Evolutionary conservation across 2,329 filamentous ascomycete species (phyloP).

Genomic region (Diaporthe ilicicola): DNA sequence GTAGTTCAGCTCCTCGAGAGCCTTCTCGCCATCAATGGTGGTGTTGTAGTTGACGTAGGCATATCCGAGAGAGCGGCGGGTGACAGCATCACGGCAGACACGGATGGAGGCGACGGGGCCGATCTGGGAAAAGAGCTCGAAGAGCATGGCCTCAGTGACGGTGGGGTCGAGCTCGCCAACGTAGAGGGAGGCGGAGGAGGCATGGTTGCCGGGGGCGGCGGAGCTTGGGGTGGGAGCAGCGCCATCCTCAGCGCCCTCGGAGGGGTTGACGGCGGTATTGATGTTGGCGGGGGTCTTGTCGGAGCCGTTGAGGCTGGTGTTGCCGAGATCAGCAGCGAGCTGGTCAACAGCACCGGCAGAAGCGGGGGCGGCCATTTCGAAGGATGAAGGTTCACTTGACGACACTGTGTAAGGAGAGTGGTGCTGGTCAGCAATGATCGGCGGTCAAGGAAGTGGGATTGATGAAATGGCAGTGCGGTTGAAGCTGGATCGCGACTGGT

Average conservation of each 20-base stretch:
- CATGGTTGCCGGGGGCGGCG: conserved; percentile 79
- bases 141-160: conserved; percentile 99
- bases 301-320: conserved; percentile 73
- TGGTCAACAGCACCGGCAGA: conserved; percentile 74
- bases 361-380: conserved; percentile 69
- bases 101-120: conserved; percentile 98
- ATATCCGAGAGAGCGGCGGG: conserved; percentile 97
- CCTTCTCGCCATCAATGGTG: conserved; percentile 94
- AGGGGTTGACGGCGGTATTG: conserved; percentile 74
- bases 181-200: conserved; percentile 97
- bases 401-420: conserved; percentile 36
- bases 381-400: conserved; percentile 35
- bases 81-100: conserved; percentile 99
- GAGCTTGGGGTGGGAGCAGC: conserved; percentile 77
- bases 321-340: conserved; percentile 81
- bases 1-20: conserved; percentile 99
- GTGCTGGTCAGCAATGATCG: conserved; percentile 34
- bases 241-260: conserved; percentile 63
- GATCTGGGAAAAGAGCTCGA: conserved; percentile 99
- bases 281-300: conserved; percentile 71
- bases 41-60: conserved; percentile 99
- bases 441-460: conserved; percentile 27
- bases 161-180: conserved; percentile 98
- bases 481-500: background rate
- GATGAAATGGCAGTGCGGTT: background rate